phyloP scores from a whole-genome alignment of 177 flowering plant genomes.

The Vitis hybrid region DNA sequence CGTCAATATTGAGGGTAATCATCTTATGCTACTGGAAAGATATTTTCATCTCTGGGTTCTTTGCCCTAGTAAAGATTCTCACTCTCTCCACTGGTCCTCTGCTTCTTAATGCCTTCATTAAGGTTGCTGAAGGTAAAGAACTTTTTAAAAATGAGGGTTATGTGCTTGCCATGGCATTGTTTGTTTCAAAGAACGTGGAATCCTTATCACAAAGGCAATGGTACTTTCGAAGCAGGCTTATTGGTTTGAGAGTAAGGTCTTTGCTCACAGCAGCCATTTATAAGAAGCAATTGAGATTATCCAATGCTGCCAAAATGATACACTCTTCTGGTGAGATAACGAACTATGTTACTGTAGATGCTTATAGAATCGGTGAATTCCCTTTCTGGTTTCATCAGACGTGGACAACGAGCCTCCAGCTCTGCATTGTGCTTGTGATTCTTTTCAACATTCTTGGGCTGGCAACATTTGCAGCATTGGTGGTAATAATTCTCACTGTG shows the following conservation, averaged over 20 bases:
- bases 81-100: constrained; percentile 71
- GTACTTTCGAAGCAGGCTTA: constrained; percentile 57
- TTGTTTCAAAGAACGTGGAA: constrained; percentile 54
- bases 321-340: constrained; percentile 75
- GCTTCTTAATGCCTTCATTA: constrained; percentile 66
- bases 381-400: constrained; percentile 76
- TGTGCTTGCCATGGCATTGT: constrained; percentile 46
- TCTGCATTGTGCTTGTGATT: constrained; percentile 53
- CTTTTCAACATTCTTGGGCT: constrained; percentile 57
- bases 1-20: constrained; percentile 48
- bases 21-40: constrained; percentile 55
- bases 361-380: constrained; percentile 73
- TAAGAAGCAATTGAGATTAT: constrained; percentile 61
- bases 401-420: constrained; percentile 73
- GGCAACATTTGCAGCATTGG: constrained; percentile 63
- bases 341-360: constrained; percentile 77
- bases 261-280: constrained; percentile 65
- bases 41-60: constrained; percentile 63
- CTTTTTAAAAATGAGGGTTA: constrained; percentile 55
- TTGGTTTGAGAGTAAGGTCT: constrained; percentile 71
- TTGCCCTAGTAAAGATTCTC: constrained; percentile 59
- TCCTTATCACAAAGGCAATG: constrained; percentile 73
- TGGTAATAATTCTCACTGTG: constrained; percentile 55
- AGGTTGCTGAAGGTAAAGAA: constrained; percentile 64
- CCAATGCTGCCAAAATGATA: constrained; percentile 48